These are phyloP conservation scores for Neurospora sp. DNA, from an alignment of 495 filamentous ascomycete genomes.

Conservation along the genomic window DNA sequence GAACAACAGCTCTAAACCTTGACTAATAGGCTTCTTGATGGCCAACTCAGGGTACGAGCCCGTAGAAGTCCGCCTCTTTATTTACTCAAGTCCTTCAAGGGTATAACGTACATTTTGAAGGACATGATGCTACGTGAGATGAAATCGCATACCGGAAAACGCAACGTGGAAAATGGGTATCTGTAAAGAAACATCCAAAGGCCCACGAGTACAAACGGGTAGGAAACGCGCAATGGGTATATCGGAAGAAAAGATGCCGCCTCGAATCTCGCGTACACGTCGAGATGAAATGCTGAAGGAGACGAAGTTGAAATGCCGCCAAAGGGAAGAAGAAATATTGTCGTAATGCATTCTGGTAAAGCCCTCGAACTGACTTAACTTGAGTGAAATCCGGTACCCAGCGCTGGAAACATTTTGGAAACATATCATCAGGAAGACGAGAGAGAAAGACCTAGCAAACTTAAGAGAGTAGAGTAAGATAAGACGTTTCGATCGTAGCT, in stretches of 20 bases:
- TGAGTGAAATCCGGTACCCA: background rate
- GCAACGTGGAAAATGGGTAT: background rate
- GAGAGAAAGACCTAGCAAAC: conserved; percentile 7
- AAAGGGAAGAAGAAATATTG: background rate
- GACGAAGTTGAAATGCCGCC: background rate
- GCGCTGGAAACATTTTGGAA: background rate
- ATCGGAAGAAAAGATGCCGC: background rate
- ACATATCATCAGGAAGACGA: conserved; percentile 5
- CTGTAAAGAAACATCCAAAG: background rate
- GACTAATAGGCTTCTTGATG: background rate
- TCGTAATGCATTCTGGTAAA: background rate
- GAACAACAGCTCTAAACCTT: background rate
- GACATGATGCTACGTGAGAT: background rate
- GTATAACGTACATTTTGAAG: background rate
- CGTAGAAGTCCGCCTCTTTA: background rate
- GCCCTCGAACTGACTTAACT: background rate
- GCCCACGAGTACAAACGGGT: background rate
- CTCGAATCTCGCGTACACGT: background rate
- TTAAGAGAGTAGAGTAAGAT: conserved; percentile 5
- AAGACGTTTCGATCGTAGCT: conserved; percentile 1
- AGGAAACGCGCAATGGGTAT: background rate
- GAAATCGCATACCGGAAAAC: background rate
- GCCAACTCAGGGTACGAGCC: background rate
- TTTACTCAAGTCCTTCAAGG: background rate
- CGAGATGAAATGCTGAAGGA: background rate